phyloP scores from a whole-genome alignment of 2,329 filamentous ascomycete genomes.

The Pseudopithomyces maydicus region DNA sequence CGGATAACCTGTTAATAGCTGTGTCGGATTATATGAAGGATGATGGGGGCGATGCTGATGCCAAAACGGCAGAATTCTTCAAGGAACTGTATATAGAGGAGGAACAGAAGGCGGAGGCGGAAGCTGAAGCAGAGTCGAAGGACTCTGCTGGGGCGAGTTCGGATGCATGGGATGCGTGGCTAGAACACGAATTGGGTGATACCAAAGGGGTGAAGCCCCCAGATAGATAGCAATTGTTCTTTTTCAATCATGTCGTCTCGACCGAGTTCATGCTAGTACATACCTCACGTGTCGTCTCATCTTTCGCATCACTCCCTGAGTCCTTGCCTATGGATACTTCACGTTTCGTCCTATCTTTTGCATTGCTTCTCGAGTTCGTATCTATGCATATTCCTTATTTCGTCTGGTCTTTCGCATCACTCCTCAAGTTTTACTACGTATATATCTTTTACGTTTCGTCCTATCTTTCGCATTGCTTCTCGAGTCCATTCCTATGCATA shows the following conservation, averaged over 20 bases:
- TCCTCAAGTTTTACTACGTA: too few relatives aligned
- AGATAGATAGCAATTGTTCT: background rate
- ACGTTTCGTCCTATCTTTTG: too few relatives aligned
- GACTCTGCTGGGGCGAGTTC: slow-evolving; percentile 5
- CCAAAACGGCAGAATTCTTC: background rate
- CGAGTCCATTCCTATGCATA: too few relatives aligned
- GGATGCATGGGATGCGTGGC: slow-evolving; percentile 33
- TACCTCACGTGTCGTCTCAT: too few relatives aligned
- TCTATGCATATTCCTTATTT: too few relatives aligned
- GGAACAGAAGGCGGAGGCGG: background rate
- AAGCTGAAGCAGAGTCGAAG: background rate
- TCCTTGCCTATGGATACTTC: too few relatives aligned
- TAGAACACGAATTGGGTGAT: slow-evolving; percentile 33
- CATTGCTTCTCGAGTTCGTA: too few relatives aligned
- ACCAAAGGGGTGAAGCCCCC: background rate
- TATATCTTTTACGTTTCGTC: too few relatives aligned
- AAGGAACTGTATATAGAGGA: background rate
- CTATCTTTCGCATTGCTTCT: too few relatives aligned
- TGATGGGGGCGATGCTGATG: background rate
- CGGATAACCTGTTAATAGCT: slow-evolving; percentile 41
- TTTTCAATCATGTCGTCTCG: background rate
- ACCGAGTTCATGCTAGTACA: too few relatives aligned
- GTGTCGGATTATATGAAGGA: slow-evolving; percentile 31
- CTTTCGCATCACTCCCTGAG: too few relatives aligned
- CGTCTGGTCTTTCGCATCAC: too few relatives aligned